These are phyloP conservation scores for Tephrocybe sp. DNA, from an alignment of 768 basidiomycete genomes.

Conservation along the genomic window DNA sequence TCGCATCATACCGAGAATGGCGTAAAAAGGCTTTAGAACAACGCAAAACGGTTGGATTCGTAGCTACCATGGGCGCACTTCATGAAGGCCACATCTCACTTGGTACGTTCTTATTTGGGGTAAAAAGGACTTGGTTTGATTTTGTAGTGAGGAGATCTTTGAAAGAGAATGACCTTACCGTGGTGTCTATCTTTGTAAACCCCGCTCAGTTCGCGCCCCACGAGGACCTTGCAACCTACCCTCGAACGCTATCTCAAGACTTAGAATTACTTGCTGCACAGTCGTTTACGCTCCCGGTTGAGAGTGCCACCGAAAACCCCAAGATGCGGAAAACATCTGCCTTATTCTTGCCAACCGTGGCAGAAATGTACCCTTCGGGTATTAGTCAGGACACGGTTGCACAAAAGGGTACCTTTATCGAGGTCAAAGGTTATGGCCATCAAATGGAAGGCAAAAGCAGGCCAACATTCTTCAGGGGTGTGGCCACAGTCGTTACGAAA, in stretches of 20 bases:
- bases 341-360: slow-evolving; percentile 77
- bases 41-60: slow-evolving; percentile 79
- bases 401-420: slow-evolving; percentile 89
- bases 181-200: slow-evolving; percentile 97
- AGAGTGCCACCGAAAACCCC: slow-evolving; percentile 10
- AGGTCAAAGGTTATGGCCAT: slow-evolving; percentile 87
- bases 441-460: slow-evolving; percentile 91
- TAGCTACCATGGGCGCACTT: slow-evolving; percentile 98
- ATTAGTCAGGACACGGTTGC: slow-evolving; percentile 71
- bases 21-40: slow-evolving; percentile 57
- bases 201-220: slow-evolving; percentile 96
- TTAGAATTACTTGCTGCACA: slow-evolving; percentile 56
- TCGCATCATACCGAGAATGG: slow-evolving; percentile 73
- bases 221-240: slow-evolving; percentile 91
- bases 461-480: slow-evolving; percentile 93
- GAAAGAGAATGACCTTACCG: slow-evolving; percentile 76
- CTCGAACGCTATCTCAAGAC: slow-evolving; percentile 80
- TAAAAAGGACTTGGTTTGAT: neutral
- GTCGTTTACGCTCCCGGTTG: slow-evolving; percentile 21
- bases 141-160: slow-evolving; percentile 74
- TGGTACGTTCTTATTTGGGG: slow-evolving; percentile 48
- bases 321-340: slow-evolving; percentile 51
- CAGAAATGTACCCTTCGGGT: slow-evolving; percentile 93
- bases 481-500: slow-evolving; percentile 93
- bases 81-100: slow-evolving; percentile 93